Evolutionary conservation across 1,284 basidiomycete genomes (phyloP), one percentile per base, ranked within the genome.

Genomic region (Tetrapyrgos nigripes): DNA sequence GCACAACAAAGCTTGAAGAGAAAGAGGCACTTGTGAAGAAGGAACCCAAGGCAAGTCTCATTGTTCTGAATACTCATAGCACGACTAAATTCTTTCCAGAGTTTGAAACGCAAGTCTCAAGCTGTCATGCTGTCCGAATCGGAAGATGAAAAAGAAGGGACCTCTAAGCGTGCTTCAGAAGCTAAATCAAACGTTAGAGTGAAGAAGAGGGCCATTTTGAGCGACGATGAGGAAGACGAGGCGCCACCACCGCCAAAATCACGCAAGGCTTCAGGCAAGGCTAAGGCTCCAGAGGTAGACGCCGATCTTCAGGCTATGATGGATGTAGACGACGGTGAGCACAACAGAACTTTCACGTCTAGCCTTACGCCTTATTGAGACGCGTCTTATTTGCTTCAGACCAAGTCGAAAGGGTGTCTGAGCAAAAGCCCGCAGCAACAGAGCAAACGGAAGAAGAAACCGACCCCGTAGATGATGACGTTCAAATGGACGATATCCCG

Each of bases 281-380:
- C 60, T 11, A 66, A 66, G 50, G 59, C 64, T 9, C 66, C 70
- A 9, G 83, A 83, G 4, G 73, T 72, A n/a, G 80, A 81, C 53
- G 72, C 67, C 40, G 85, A 84, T 49, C 69, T 86, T 28, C 75
- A 75, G 45, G 86, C 83, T 11, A 83, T 92, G 79, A 91, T 92
- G 90, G 89, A 92, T 56, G 80, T 91, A 54, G 87, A 90, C 61
- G 89, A 92, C 68, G 83, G 88, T 88, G 54, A 33, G 79, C 62
- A 53, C 37, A n/a, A 10, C 24, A 14, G 5, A 28, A 45, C 28
- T 21, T 11, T 45, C 6, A 29, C 24, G 53, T 37, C 10, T 31
- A 27, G 17, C 8, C 57, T 48, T 52, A 19, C 47, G 43, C 24
- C 9, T 49, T 29, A 23, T 43, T 53, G 3, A 62, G 35, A 26